Evolutionary conservation across 305 asterid genomes (phyloP).

Genomic region (Andrographis paniculata): DNA sequence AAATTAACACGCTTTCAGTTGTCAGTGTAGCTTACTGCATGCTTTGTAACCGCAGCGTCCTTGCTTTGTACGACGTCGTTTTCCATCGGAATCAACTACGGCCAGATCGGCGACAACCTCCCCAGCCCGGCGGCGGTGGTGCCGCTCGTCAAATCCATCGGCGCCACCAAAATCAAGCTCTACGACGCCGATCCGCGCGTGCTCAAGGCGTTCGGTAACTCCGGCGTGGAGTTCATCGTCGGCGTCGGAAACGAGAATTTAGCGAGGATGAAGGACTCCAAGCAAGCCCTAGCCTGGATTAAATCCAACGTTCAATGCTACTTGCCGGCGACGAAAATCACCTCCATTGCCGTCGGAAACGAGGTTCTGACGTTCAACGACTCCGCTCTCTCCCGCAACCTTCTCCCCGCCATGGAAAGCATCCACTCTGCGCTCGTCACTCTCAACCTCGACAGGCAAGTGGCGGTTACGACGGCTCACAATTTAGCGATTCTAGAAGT

Average conservation of each 20-base stretch:
- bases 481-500: constrained; percentile 52
- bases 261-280: constrained; percentile 43
- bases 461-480: constrained; percentile 71
- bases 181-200: constrained; percentile 78
- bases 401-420: constrained; percentile 73
- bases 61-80: constrained; percentile 19
- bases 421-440: constrained; percentile 49
- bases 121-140: constrained; percentile 59
- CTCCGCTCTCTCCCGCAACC: constrained; percentile 39
- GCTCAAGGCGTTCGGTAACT: constrained; percentile 78
- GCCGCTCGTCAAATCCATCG: constrained; percentile 62
- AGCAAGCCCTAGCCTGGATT: constrained; percentile 60
- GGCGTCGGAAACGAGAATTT: constrained; percentile 59
- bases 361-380: constrained; percentile 66
- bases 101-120: constrained; percentile 78
- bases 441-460: constrained; percentile 46
- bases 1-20: not conserved
- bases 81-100: constrained; percentile 74
- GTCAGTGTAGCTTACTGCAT: not conserved
- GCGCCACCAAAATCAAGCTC: constrained; percentile 65
- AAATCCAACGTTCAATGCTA: constrained; percentile 50
- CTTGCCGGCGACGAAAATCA: constrained; percentile 61
- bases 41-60: constrained; percentile 2
- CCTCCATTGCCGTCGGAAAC: constrained; percentile 71
- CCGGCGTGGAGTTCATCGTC: constrained; percentile 68